phyloP scores from a whole-genome alignment of 495 filamentous ascomycete genomes.

The Hyaloscypha hepaticicola region DNA sequence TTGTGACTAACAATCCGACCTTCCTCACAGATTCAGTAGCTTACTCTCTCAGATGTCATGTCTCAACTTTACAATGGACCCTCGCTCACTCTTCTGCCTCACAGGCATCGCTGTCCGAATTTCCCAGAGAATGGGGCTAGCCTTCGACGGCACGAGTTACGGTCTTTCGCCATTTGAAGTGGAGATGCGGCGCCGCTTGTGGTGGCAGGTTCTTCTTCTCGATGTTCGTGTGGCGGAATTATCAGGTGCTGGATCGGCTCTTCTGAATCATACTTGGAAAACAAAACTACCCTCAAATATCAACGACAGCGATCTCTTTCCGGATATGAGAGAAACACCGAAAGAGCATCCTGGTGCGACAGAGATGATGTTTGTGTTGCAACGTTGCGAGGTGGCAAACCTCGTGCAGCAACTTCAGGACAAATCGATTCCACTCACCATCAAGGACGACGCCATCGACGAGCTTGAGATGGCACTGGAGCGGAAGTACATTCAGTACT shows the following conservation, averaged over 20 bases:
- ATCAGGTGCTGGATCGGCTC: constrained; percentile 76
- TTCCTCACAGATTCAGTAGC: background rate
- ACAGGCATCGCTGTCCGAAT: constrained; percentile 46
- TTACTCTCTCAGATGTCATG: constrained; percentile 23
- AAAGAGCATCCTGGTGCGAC: constrained; percentile 47
- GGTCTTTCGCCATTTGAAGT: constrained; percentile 56
- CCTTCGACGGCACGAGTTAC: constrained; percentile 51
- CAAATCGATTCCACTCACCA: constrained; percentile 36
- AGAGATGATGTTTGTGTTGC: constrained; percentile 57
- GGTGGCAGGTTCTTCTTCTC: constrained; percentile 59
- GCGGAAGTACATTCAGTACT: constrained; percentile 51
- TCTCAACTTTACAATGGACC: constrained; percentile 28
- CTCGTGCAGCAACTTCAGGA: constrained; percentile 39
- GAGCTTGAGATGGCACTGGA: constrained; percentile 42
- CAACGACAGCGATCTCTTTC: constrained; percentile 44
- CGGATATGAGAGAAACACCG: constrained; percentile 40
- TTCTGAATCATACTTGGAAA: constrained; percentile 63
- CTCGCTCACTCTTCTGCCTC: constrained; percentile 45
- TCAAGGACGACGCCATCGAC: constrained; percentile 48
- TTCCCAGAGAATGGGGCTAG: constrained; percentile 44
- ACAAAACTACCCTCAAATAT: constrained; percentile 43
- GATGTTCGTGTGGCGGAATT: constrained; percentile 55
- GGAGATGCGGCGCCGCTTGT: constrained; percentile 60
- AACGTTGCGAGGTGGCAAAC: constrained; percentile 49
- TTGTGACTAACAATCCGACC: constrained; percentile 35